Base-by-base conservation (phyloP, 208 protist species). In the Trypanosoma congolense region DNA sequence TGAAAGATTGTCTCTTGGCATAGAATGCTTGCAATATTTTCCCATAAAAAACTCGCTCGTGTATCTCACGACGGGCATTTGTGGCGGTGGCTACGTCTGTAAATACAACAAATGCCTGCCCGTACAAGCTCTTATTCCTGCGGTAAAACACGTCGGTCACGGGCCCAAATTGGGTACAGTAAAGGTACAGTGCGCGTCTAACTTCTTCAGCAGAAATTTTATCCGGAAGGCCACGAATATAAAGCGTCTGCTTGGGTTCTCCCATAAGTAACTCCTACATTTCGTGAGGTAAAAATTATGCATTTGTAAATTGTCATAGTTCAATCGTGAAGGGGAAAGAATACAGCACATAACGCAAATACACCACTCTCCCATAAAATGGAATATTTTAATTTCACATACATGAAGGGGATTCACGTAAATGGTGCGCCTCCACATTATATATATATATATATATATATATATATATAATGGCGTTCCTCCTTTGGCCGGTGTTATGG, bases 81-180 rank as follows among this genome's bases (percentile, higher is more conserved):
- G 80, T 90, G 22, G 87, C 87, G 12, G 83, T 93, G 41, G 78
- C 80, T 3, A 93, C 80, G 53, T 93, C 87, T 25, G 74, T 73
- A 50, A 93, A 93, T 21, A 90, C 80, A 33, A 93, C 73, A 76
- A 93, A 93, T 2, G 80, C 87, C 59, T 93, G 87, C 0, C 87
- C 87, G 59, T 93, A 83, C 42, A 91, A 72, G 19, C 61, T 45
- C 4, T 53, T 62, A 25, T 50, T 80, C 31, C 87, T 90, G 28
- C 52, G 46, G 55, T 87, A 90, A 21, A 73, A 51, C 22, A 93
- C 78, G 19, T 80, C 77, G 25, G 72, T 56, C 18, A 93, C 80
- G 28, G 87, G 87, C 8, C 87, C 87, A 54, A 83, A 93, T 38
- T 91, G 87, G 0, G 87, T 90, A 68, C 87, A 93, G 58, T 84